phyloP scores from a whole-genome alignment of 2,329 filamentous ascomycete genomes.

The Hymenoscyphus repandus region DNA sequence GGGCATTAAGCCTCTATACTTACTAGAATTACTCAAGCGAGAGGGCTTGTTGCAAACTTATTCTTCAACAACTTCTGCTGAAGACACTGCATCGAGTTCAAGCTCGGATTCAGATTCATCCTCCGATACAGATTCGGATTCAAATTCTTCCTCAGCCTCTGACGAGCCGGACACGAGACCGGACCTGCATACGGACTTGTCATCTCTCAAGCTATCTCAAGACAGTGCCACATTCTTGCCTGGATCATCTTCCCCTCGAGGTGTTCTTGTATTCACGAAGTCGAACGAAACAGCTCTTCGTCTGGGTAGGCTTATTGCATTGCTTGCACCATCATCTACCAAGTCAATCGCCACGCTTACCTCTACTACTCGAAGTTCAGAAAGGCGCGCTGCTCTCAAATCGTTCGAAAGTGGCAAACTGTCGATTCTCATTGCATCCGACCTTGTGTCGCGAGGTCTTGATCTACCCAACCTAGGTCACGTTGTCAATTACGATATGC shows the following conservation, averaged over 20 bases:
- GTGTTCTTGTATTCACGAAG: slow-evolving; percentile 78
- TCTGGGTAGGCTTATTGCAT: slow-evolving; percentile 69
- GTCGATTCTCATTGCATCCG: slow-evolving; percentile 80
- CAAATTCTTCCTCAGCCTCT: slow-evolving; percentile 5
- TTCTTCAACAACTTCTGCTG: slow-evolving; percentile 18
- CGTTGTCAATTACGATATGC: slow-evolving; percentile 92
- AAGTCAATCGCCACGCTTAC: slow-evolving; percentile 64
- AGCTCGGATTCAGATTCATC: slow-evolving; percentile 26
- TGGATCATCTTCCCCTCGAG: slow-evolving; percentile 19
- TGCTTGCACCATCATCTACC: slow-evolving; percentile 57
- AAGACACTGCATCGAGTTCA: neutral
- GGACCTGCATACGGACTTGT: too few relatives aligned
- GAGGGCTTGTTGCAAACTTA: slow-evolving; percentile 39
- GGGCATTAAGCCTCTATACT: slow-evolving; percentile 73
- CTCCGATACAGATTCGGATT: slow-evolving; percentile 19
- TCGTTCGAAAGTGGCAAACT: slow-evolving; percentile 59
- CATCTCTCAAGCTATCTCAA: too few relatives aligned
- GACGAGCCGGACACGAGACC: slow-evolving; percentile 4
- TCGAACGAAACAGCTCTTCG: slow-evolving; percentile 86
- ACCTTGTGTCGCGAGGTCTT: slow-evolving; percentile 87
- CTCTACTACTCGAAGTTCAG: slow-evolving; percentile 69
- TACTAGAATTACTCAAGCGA: slow-evolving; percentile 69
- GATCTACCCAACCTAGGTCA: slow-evolving; percentile 75
- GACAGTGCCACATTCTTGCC: neutral
- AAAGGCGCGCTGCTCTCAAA: slow-evolving; percentile 60